Conservation (phyloP, 768 basidiomycete species). For the Bullera alba region DNA sequence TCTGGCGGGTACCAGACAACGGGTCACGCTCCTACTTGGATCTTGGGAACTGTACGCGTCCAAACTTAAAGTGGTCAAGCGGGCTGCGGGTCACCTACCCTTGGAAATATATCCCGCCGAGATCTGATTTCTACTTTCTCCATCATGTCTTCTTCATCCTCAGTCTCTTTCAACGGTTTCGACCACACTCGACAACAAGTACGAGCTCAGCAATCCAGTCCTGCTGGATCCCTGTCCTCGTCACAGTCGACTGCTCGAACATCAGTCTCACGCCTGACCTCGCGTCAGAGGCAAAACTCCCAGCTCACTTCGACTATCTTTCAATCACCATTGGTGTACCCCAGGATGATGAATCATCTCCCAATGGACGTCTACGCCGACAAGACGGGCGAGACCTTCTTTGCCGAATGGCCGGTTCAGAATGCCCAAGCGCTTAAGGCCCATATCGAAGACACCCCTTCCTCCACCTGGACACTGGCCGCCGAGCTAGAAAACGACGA, state of each 20-base stretch:
- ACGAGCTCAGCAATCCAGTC: background rate
- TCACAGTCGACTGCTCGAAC: no score
- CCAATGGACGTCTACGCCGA: background rate
- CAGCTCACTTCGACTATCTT: background rate
- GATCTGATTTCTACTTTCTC: background rate
- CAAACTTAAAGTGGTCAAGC: no score
- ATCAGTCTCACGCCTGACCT: background rate
- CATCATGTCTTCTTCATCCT: background rate
- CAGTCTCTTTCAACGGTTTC: background rate
- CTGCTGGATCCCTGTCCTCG: background rate
- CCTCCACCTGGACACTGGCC: conserved; percentile 27
- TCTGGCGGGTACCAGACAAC: no score
- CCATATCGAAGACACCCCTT: conserved; percentile 52
- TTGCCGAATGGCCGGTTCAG: conserved; percentile 65
- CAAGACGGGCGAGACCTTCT: background rate
- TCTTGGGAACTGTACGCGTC: no score
- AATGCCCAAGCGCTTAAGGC: conserved; percentile 57
- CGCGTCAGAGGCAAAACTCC: background rate
- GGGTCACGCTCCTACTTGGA: no score
- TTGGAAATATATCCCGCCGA: background rate
- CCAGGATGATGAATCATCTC: background rate
- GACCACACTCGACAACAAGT: background rate
- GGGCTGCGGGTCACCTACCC: background rate
- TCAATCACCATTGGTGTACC: background rate
- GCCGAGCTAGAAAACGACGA: conserved; percentile 38